phyloP scores from a whole-genome alignment of 345 rosid genomes.

The Tarenaya hassleriana region DNA sequence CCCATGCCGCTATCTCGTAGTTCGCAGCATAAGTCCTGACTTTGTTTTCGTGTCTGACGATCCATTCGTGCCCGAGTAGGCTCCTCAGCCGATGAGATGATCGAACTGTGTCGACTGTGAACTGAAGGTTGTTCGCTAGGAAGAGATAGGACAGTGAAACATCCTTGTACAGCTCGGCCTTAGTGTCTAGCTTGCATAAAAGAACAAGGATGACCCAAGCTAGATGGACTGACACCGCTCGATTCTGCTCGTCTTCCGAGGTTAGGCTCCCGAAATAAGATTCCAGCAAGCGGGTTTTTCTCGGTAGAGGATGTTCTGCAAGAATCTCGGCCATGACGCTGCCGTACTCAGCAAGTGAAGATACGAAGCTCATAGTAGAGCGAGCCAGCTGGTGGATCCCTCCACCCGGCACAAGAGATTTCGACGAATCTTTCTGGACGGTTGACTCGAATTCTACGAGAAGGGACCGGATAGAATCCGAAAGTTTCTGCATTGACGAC shows the following conservation, averaged over 20 bases:
- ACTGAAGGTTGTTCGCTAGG: slow-evolving; percentile 77
- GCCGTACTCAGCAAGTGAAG: slow-evolving; percentile 50
- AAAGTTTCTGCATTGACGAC: slow-evolving; percentile 46
- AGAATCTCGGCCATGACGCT: slow-evolving; percentile 47
- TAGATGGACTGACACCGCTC: slow-evolving; percentile 38
- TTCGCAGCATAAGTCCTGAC: slow-evolving; percentile 47
- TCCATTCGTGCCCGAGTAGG: slow-evolving; percentile 78
- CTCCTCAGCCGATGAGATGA: slow-evolving; percentile 40
- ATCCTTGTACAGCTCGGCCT: slow-evolving; percentile 60
- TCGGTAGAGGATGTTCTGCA: slow-evolving; percentile 40
- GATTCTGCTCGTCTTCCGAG: slow-evolving; percentile 25
- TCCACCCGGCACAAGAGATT: slow-evolving; percentile 43
- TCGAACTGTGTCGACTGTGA: slow-evolving; percentile 45
- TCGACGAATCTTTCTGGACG: slow-evolving; percentile 49
- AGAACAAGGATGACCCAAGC: slow-evolving; percentile 70
- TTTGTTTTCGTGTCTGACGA: slow-evolving; percentile 40
- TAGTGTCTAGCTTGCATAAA: slow-evolving; percentile 74
- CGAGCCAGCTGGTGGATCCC: slow-evolving; percentile 67
- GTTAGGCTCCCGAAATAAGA: slow-evolving; percentile 38
- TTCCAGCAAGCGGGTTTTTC: slow-evolving; percentile 40
- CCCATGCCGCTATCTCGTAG: slow-evolving; percentile 70
- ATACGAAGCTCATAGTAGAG: slow-evolving; percentile 58
- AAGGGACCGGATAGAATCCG: slow-evolving; percentile 35
- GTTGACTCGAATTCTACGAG: slow-evolving; percentile 46
- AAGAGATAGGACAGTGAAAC: slow-evolving; percentile 65